phyloP scores from a whole-genome alignment of 352 stramenopile genomes.

The Phytophthora melonis region DNA sequence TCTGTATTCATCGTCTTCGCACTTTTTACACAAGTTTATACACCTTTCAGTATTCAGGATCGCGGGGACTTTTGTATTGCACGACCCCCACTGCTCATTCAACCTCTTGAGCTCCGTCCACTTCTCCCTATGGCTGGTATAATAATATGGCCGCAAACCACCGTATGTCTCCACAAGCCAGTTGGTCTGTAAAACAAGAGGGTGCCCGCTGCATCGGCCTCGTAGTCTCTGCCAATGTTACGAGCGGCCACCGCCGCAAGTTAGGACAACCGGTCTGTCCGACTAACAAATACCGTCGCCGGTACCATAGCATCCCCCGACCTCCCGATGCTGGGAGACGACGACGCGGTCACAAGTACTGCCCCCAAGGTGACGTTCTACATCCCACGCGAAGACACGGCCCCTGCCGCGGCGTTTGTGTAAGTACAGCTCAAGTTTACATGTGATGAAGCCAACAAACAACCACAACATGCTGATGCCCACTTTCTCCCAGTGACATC shows the following conservation, averaged over 20 bases:
- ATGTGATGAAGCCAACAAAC: neutral
- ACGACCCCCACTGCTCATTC: too few species aligned
- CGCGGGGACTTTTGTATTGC: neutral
- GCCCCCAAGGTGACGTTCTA: slow-evolving; percentile 26
- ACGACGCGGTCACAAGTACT: slow-evolving; percentile 1
- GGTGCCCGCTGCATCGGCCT: neutral
- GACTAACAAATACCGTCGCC: slow-evolving; percentile 25
- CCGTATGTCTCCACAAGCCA: slow-evolving; percentile 13
- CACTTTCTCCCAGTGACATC: slow-evolving; percentile 25
- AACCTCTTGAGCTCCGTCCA: neutral
- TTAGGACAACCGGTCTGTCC: slow-evolving; percentile 17
- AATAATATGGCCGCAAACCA: slow-evolving; percentile 1
- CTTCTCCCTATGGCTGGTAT: slow-evolving; percentile 27
- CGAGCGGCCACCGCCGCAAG: neutral
- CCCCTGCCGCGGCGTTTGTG: slow-evolving; percentile 14
- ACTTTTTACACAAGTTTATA: too few species aligned
- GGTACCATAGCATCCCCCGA: slow-evolving; percentile 23
- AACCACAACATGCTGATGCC: neutral
- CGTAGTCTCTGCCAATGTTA: slow-evolving; percentile 19
- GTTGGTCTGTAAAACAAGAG: slow-evolving; percentile 12
- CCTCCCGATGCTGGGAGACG: slow-evolving; percentile 30
- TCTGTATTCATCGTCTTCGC: neutral
- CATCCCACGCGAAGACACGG: slow-evolving; percentile 5
- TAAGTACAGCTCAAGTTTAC: slow-evolving; percentile 6
- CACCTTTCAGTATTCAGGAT: neutral